Evolutionary conservation across 331 rosid genomes (phyloP).

Genomic region (Saraca asoca): DNA sequence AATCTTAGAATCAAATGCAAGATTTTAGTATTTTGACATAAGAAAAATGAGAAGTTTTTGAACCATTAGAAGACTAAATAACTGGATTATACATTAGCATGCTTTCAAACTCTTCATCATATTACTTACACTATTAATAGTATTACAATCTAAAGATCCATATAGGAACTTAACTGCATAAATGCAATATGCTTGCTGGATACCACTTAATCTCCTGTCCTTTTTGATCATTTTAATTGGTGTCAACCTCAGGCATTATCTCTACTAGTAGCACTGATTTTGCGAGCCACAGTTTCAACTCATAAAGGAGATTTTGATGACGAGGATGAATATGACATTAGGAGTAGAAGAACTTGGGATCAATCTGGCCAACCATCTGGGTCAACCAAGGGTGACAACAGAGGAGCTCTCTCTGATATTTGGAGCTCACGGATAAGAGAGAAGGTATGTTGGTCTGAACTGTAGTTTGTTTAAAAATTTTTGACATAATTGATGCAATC

Average conservation of each 20-base stretch:
- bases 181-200: conserved; percentile 26
- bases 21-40: too few species aligned
- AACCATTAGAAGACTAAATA: too few species aligned
- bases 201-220: conserved; percentile 16
- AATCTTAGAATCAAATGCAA: too few species aligned
- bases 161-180: conserved; percentile 14
- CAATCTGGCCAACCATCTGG: conserved; percentile 63
- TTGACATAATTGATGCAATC: conserved; percentile 8
- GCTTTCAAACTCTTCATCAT: not conserved
- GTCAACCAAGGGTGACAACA: conserved; percentile 50
- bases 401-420: conserved; percentile 60
- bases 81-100: too few species aligned
- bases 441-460: conserved; percentile 55
- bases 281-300: conserved; percentile 72
- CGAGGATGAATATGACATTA: conserved; percentile 53
- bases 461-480: conserved; percentile 14
- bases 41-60: too few species aligned
- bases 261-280: conserved; percentile 63
- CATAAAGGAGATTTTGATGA: conserved; percentile 47
- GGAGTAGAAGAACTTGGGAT: conserved; percentile 29
- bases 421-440: conserved; percentile 90
- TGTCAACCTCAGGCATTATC: conserved; percentile 61
- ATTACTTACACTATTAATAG: not conserved
- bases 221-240: conserved; percentile 34
- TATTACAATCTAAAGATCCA: conserved; percentile 19